Base-by-base conservation (phyloP, 2,329 filamentous ascomycete genomes). In the Tolypocladium paradoxum region DNA sequence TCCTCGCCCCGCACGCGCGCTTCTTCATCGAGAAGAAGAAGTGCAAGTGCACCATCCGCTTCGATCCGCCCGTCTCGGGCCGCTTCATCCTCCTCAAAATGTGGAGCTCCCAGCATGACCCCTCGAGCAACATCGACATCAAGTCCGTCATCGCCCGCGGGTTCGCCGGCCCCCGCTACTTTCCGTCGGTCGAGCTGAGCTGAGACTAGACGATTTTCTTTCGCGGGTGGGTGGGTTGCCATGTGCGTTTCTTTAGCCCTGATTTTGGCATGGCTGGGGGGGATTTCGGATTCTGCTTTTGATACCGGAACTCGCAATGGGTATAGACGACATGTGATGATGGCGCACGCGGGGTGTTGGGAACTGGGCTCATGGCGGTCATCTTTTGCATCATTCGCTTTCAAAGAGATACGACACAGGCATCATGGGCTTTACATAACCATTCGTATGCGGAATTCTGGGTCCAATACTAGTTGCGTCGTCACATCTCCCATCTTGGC, bases 11-110 rank as follows among this genome's bases (percentile, higher is more conserved):
- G 0, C 83, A 90, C 67, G 89, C 90, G 2, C 81, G 82, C 31
- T 96, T 97, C 70, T 87, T 85, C 64, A 95, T 96, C 53, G 84
- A 87, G 62, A 82, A 84, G 66, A 81, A 86, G 61, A 91, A 90
- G 72, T 89, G 83, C 71, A 90, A 86, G 68, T 92, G 93, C 61
- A 90, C 85, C 16, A 87, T 97, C 61, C 85, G 82, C 54, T 96
- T 97, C 61, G 82, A 91, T 61, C 87, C 89, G 53, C 85, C 87
- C 0, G 80, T 93, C 55, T 89, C 88, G 12, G 88, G 88, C 6
- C 81, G 88, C 53, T 95, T 87, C 66, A 86, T 97, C 51, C 70
- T 96, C 43, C 75, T 97, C 57, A 96, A 96, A 74, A 82, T 96
- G 67, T 96, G 90, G 88, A 90, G 85, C 61, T 87, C 87, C 2